Percentiles rank a stretch among this genome's conserved stretches.
Evolutionary conservation across 495 filamentous ascomycete species (phyloP).

Genomic region (Aspergillus wentii): DNA sequence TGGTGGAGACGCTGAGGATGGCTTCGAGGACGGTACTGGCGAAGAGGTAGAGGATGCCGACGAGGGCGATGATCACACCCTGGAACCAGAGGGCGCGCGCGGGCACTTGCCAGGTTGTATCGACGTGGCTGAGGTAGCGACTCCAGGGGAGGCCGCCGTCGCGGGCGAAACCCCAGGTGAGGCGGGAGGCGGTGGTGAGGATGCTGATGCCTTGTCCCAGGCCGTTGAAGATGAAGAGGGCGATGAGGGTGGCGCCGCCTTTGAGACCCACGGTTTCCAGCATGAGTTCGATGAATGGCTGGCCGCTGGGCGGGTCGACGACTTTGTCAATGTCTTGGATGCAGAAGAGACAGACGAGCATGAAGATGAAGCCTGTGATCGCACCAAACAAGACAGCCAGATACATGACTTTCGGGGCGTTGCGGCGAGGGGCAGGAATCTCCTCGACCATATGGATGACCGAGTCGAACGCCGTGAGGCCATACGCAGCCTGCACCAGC

Average conservation of each 20-base stretch:
- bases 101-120: slow-evolving; percentile 38
- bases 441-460: slow-evolving; percentile 59
- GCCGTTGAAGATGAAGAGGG: slow-evolving; percentile 47
- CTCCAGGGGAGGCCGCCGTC: slow-evolving; percentile 49
- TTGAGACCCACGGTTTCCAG: slow-evolving; percentile 35
- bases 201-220: slow-evolving; percentile 40
- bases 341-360: slow-evolving; percentile 68
- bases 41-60: slow-evolving; percentile 43
- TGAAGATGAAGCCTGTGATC: slow-evolving; percentile 63
- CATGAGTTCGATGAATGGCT: slow-evolving; percentile 44
- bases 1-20: slow-evolving; percentile 43
- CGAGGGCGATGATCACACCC: slow-evolving; percentile 34
- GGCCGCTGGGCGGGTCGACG: slow-evolving; percentile 36
- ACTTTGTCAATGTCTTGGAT: slow-evolving; percentile 61
- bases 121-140: slow-evolving; percentile 35
- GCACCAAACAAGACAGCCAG: slow-evolving; percentile 44
- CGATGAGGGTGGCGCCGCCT: slow-evolving; percentile 31
- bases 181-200: slow-evolving; percentile 45
- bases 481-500: slow-evolving; percentile 56
- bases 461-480: slow-evolving; percentile 59
- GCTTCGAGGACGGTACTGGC: slow-evolving; percentile 40
- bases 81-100: slow-evolving; percentile 41
- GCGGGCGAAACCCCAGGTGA: slow-evolving; percentile 54
- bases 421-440: slow-evolving; percentile 36
- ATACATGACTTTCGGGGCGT: slow-evolving; percentile 38